A percentile compares a stretch with the other conserved stretches of the same genome.
phyloP scores from a whole-genome alignment of 768 basidiomycete species.

The Rhodotorula graminis region DNA sequence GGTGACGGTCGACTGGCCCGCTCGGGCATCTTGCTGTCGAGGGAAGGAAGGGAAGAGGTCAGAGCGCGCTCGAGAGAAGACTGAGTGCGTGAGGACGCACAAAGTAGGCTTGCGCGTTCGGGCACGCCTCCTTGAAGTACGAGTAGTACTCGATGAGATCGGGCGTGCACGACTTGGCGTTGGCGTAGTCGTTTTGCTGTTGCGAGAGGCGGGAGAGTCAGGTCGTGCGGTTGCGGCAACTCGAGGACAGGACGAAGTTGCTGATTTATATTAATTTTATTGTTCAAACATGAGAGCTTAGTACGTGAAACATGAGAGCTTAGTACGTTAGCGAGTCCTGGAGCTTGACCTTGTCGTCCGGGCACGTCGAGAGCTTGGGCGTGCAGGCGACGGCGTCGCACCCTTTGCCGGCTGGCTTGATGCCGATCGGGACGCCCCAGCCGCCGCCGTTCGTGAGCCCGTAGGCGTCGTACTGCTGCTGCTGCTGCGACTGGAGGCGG shows the following conservation, averaged over 20 bases:
- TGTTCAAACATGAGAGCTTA: no score
- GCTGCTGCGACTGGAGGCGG: background rate
- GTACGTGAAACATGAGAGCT: no score
- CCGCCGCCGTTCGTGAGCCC: constrained; percentile 16
- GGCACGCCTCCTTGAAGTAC: constrained; percentile 20
- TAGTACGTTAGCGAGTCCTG: no score
- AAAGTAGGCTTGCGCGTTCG: constrained; percentile 11
- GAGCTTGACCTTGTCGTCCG: constrained; percentile 10
- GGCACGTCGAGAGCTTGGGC: constrained; percentile 11
- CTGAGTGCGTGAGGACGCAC: background rate
- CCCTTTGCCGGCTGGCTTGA: background rate
- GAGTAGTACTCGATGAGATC: constrained; percentile 13
- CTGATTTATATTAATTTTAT: no score
- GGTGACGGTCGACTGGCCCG: background rate
- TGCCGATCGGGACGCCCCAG: constrained; percentile 6
- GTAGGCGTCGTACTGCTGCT: constrained; percentile 16
- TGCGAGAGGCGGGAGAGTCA: no score
- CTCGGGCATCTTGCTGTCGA: background rate
- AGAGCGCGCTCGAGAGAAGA: background rate
- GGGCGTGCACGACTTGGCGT: constrained; percentile 3
- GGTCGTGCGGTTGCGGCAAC: no score
- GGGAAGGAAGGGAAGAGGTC: background rate
- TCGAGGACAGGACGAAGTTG: no score
- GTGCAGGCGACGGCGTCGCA: constrained; percentile 10
- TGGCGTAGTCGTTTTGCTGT: background rate